These are phyloP conservation scores for Isochrysis galbana DNA, from an alignment of 78 protist species.

Conservation along the genomic window DNA sequence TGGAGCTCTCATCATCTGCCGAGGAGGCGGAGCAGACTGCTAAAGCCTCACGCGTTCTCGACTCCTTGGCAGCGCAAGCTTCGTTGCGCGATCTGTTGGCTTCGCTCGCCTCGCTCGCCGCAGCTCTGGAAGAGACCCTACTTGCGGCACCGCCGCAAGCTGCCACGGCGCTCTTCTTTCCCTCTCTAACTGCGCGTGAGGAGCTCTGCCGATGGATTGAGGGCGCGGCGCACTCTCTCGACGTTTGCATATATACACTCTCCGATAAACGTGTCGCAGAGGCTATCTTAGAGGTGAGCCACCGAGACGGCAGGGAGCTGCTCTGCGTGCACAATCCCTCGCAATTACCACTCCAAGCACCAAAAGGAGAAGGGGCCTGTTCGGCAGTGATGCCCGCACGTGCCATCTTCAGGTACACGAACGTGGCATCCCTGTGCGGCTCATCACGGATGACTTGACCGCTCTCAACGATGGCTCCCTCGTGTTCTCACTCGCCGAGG, in stretches of 20 bases:
- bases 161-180: neutral
- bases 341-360: no score
- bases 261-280: conserved; percentile 10
- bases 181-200: neutral
- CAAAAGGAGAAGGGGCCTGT: no score
- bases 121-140: neutral
- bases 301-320: no score
- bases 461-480: conserved; percentile 25
- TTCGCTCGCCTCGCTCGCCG: neutral
- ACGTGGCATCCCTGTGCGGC: conserved; percentile 38
- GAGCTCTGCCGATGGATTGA: neutral
- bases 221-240: neutral
- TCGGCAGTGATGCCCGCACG: no score
- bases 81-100: no score
- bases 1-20: no score
- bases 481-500: neutral
- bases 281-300: neutral
- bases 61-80: no score
- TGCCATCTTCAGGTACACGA: neutral
- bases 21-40: no score
- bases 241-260: conserved; percentile 54
- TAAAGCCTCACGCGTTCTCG: no score
- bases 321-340: no score
- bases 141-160: neutral
- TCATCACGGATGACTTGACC: conserved; percentile 44